Base-by-base conservation (phyloP, 2,329 filamentous ascomycete species). In the Ophiostoma australiae region DNA sequence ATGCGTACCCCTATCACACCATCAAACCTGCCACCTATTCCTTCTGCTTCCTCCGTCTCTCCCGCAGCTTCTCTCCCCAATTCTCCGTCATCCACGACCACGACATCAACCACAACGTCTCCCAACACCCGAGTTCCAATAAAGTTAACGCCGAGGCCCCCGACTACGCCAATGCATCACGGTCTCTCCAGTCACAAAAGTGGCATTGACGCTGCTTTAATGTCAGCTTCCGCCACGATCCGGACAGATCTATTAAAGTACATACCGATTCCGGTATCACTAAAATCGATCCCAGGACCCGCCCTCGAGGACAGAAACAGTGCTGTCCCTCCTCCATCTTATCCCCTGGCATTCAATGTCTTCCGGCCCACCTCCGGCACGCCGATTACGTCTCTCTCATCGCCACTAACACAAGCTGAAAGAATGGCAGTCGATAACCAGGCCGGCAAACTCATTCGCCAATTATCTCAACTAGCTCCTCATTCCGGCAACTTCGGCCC, bases 401-500 rank as follows among this genome's bases (percentile, higher is more conserved):
- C 72, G 2, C 76, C 80, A 0, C 76, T 84, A 13, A 79, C 77
- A 0, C 67, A 67, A 4, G 55, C 74, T 0, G 80, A 85, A 72
- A 80, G 79, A 20, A 76, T 72, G 35, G 70, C 74, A 0, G 75
- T 86, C 44, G 80, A 86, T 69, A 82, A 80, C 71, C 84, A 87
- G 71, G 79, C 79, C 48, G 85, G 85, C 6, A 78, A 77, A 17
- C 75, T 87, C 8, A 76, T 84, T 55, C 80, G 83, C 3, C 78
- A 76, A 4, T 80, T 87, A 5, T 82, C 83, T 0, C 74, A 75
- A 1, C 75, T 85, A 3, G 76, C 77, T 6, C 84, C 85, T 0
- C 83, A 83, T 11, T 83, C 81, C 1, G 79, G 79, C 7, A 79
- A 75, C n/a, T 88, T 87, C 71, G 86, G 86, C 0, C 79, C 80